Evolutionary conservation across 2,329 filamentous ascomycete genomes (phyloP), one percentile per base, ranked within the genome.

Genomic region (Aureobasidium zeae): DNA sequence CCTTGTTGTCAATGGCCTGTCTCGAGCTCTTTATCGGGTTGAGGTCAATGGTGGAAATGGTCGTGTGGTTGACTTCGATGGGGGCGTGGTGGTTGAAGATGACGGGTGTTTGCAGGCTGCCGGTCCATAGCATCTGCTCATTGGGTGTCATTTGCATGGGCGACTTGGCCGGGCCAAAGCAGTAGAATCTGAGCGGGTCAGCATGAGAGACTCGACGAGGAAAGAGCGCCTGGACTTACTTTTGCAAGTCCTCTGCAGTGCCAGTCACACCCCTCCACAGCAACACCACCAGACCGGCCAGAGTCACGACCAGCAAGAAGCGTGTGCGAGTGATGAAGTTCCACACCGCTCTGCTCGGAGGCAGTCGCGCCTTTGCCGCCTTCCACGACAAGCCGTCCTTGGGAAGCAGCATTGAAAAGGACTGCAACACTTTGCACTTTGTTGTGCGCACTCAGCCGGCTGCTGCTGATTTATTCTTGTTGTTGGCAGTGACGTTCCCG

Each of bases 71-170:
- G 67, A 96, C 72, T 60, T 84, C 79, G 57, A 95, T 73, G 25
- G 91, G 82, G 51, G 83, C 80, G 65, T 96, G 91, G 65, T 89
- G 85, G 69, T 98, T 98, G 73, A 94, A 95, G 52, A 94, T 77
- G 54, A 98, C 87, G 37, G 91, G 91, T 3, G 91, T 96, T 55
- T 88, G 81, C 50, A 91, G 71, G 60, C 94, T 88, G 46, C 79
- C 79, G 53, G 84, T 82, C 91, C 91, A 98, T 52, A 86, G 76
- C 49, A 81, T 81, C 63, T 89, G 82, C 61, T 98, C 91, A 61
- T 95, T 95, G 45, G 82, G 70, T 30, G 83, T 78, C 86, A 98
- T 94, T 52, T 91, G 79, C 79, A 94, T 93, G 42, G 91, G 91
- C n/a, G 91, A 78, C 70, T 93, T 95, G 17, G 83, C 78, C 11